Evolutionary conservation across 495 filamentous ascomycete species (phyloP).

Genomic region (Penicillium ucsense): DNA sequence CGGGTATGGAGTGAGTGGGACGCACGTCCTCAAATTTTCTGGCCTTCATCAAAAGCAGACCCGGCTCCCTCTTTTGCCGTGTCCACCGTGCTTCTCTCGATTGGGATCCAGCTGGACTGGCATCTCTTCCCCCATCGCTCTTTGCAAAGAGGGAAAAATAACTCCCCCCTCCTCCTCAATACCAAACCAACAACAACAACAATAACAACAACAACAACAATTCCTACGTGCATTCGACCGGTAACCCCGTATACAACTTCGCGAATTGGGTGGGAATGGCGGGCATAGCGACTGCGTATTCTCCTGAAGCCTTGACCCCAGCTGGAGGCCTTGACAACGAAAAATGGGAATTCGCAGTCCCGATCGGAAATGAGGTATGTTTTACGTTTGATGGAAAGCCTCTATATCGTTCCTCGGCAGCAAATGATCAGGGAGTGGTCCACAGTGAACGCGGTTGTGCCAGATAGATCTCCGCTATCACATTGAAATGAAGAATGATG

Average conservation of each 20-base stretch:
- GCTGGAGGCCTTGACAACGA: conserved; percentile 25
- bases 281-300: conserved; percentile 34
- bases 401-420: too few relatives aligned
- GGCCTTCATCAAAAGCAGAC: conserved; percentile 3
- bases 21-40: not conserved
- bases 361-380: conserved; percentile 33
- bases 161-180: too few relatives aligned
- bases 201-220: too few relatives aligned
- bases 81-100: conserved; percentile 7
- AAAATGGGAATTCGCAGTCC: conserved; percentile 40
- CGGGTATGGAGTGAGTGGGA: conserved; percentile 31
- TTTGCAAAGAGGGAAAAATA: too few relatives aligned
- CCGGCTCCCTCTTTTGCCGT: conserved; percentile 4
- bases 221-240: too few relatives aligned
- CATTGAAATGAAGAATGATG: too few relatives aligned
- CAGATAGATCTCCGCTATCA: too few relatives aligned
- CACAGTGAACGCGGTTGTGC: too few relatives aligned
- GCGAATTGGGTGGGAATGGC: conserved; percentile 30
- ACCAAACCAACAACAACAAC: too few relatives aligned
- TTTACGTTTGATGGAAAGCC: not conserved
- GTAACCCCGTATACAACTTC: not conserved
- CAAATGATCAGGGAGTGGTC: too few relatives aligned
- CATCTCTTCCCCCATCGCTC: conserved; percentile 12
- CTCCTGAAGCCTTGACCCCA: conserved; percentile 32
- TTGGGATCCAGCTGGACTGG: conserved; percentile 36